A percentile compares a stretch with the other conserved stretches of the same genome.
phyloP scores from a whole-genome alignment of 1,284 basidiomycete species.

The Waitea zeae region DNA sequence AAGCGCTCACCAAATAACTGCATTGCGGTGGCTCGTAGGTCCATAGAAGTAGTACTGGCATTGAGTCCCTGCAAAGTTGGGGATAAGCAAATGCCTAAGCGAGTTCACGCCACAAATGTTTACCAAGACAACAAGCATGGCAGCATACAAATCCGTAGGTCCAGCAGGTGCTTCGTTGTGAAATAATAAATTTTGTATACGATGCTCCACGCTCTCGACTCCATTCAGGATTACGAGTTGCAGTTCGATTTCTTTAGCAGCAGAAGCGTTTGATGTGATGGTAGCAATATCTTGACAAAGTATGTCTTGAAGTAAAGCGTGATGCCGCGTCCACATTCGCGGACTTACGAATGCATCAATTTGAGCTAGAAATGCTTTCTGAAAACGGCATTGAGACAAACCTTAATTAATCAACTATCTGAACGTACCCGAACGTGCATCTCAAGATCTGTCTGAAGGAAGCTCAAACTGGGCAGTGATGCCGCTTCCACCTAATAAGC shows the following conservation, averaged over 20 bases:
- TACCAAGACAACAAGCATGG: slow-evolving; percentile 39
- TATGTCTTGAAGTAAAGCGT: slow-evolving; percentile 24
- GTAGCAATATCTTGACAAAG: slow-evolving; percentile 21
- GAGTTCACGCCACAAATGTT: slow-evolving; percentile 45
- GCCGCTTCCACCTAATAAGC: background rate
- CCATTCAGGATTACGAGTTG: too few relatives aligned
- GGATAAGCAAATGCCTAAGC: slow-evolving; percentile 40
- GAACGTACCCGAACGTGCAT: background rate
- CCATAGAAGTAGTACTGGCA: slow-evolving; percentile 4
- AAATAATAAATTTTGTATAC: background rate
- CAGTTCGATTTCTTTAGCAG: too few relatives aligned
- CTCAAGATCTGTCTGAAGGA: slow-evolving; percentile 3
- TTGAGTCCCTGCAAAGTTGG: slow-evolving; percentile 8
- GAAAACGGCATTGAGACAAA: slow-evolving; percentile 2
- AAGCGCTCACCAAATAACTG: too few relatives aligned
- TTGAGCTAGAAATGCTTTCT: slow-evolving; percentile 46
- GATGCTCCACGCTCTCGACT: too few relatives aligned
- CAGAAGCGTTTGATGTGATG: slow-evolving; percentile 15
- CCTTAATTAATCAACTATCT: background rate
- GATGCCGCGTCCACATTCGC: slow-evolving; percentile 39
- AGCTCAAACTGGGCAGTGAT: background rate
- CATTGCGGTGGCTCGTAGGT: too few relatives aligned
- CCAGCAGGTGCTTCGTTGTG: slow-evolving; percentile 59
- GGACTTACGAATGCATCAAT: slow-evolving; percentile 67
- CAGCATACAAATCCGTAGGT: slow-evolving; percentile 56